These are phyloP conservation scores for Fusarium concolor DNA, from an alignment of 2,329 filamentous ascomycete species.

Conservation along the genomic window DNA sequence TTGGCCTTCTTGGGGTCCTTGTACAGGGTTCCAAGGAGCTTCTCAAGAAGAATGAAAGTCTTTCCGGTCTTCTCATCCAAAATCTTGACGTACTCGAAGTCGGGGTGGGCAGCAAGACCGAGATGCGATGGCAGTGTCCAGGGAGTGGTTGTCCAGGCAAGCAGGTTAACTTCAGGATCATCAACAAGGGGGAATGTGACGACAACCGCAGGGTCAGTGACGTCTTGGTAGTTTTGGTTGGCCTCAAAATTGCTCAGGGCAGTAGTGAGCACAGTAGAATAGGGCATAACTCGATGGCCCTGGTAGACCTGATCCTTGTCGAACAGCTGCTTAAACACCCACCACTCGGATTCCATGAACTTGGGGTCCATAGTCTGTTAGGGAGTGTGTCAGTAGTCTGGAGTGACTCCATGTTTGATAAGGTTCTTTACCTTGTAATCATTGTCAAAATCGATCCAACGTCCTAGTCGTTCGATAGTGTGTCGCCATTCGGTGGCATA, in stretches of 20 bases:
- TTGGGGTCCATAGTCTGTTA: conserved; percentile 86
- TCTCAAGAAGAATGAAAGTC: conserved; percentile 86
- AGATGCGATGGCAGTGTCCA: conserved; percentile 86
- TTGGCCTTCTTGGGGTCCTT: conserved; percentile 97
- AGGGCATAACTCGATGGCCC: conserved; percentile 93
- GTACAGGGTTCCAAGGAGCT: conserved; percentile 83
- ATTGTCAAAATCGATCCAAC: conserved; percentile 98
- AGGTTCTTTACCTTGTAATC: conserved; percentile 79
- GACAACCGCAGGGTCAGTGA: conserved; percentile 89
- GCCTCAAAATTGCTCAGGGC: conserved; percentile 94
- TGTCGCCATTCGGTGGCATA: conserved; percentile 88
- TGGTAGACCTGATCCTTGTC: conserved; percentile 92
- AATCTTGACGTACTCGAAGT: conserved; percentile 90
- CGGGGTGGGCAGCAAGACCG: conserved; percentile 81
- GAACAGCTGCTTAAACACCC: conserved; percentile 94
- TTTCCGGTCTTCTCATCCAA: conserved; percentile 84
- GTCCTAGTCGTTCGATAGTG: conserved; percentile 87
- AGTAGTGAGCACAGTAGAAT: conserved; percentile 89
- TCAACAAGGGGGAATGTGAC: conserved; percentile 87
- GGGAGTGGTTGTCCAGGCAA: conserved; percentile 92
- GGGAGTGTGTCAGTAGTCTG: conserved; percentile 17
- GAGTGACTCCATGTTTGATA: not conserved
- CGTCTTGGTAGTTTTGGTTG: conserved; percentile 93
- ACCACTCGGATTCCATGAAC: conserved; percentile 98
- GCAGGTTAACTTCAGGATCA: conserved; percentile 78